Percentiles rank a stretch among this genome's conserved stretches.
phyloP scores from a whole-genome alignment of 352 stramenopile genomes.

The Globisporangium emineosum region DNA sequence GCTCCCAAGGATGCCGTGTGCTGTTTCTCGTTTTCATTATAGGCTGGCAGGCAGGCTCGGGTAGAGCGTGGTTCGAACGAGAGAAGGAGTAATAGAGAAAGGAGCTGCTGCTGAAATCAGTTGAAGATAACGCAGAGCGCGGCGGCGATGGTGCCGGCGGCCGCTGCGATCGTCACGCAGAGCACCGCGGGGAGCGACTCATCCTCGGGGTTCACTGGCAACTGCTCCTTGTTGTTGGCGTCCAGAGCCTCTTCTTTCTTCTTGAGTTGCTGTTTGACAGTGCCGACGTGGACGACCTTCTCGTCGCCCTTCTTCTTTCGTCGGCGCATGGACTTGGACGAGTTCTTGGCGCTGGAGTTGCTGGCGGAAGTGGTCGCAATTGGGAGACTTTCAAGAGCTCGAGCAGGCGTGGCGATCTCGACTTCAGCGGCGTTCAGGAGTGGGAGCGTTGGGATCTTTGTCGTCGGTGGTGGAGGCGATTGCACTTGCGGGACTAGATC shows the following conservation, averaged over 20 bases:
- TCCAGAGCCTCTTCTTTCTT: constrained; percentile 13
- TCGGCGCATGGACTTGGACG: constrained; percentile 24
- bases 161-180: constrained; percentile 52
- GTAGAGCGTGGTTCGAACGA: background rate
- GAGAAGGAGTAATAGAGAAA: background rate
- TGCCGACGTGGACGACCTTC: constrained; percentile 12
- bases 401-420: constrained; percentile 4
- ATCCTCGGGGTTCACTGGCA: constrained; percentile 14
- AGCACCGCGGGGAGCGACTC: constrained; percentile 39
- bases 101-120: constrained; percentile 14
- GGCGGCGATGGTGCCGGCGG: constrained; percentile 50
- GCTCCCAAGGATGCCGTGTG: background rate
- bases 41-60: background rate
- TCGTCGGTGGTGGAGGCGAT: background rate
- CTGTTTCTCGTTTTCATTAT: constrained; percentile 2
- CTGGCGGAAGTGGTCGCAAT: background rate
- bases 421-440: constrained; percentile 14
- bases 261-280: constrained; percentile 10
- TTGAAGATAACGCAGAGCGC: constrained; percentile 65
- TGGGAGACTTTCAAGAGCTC: background rate
- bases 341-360: constrained; percentile 7
- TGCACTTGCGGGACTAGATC: background rate
- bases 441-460: constrained; percentile 11
- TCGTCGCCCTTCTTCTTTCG: constrained; percentile 43
- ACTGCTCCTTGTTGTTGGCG: constrained; percentile 4